Evolutionary conservation across 1,284 basidiomycete species (phyloP).

Genomic region (Trichosporon ovoides): DNA sequence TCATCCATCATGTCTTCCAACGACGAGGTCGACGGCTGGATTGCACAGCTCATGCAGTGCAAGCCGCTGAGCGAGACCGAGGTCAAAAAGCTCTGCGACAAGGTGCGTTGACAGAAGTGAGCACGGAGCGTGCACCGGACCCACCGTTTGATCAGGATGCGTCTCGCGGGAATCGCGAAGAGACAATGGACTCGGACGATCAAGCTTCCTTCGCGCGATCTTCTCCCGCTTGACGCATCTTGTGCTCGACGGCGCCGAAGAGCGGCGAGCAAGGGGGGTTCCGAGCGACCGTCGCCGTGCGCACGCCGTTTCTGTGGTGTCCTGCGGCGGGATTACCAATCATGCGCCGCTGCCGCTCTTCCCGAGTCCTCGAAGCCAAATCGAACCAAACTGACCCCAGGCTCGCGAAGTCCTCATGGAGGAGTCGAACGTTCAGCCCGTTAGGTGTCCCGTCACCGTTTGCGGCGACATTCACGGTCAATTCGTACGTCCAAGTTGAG

Average conservation of each 20-base stretch:
- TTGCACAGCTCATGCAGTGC: constrained; percentile 94
- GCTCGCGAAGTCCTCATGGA: constrained; percentile 96
- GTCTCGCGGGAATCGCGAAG: too few relatives aligned
- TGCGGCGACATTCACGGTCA: constrained; percentile 99
- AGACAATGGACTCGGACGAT: too few relatives aligned
- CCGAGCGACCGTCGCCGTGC: too few relatives aligned
- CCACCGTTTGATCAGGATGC: too few relatives aligned
- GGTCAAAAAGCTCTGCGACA: constrained; percentile 98
- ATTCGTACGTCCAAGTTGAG: constrained; percentile 72
- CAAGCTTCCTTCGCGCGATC: too few relatives aligned
- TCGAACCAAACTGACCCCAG: constrained; percentile 51
- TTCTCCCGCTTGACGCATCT: too few relatives aligned
- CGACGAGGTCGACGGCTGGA: constrained; percentile 70
- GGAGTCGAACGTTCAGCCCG: constrained; percentile 96
- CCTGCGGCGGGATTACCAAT: too few relatives aligned
- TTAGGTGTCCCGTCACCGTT: constrained; percentile 93
- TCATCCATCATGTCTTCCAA: constrained; percentile 34
- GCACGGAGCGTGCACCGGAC: background rate
- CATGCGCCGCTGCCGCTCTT: background rate
- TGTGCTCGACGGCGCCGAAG: too few relatives aligned
- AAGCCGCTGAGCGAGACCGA: constrained; percentile 94
- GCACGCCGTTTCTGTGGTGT: too few relatives aligned
- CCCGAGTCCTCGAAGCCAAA: background rate
- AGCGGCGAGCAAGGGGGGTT: too few relatives aligned
- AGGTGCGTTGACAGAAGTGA: constrained; percentile 58